phyloP scores from a whole-genome alignment of 139 green algal species.

The Tetradesmus obliquus region DNA sequence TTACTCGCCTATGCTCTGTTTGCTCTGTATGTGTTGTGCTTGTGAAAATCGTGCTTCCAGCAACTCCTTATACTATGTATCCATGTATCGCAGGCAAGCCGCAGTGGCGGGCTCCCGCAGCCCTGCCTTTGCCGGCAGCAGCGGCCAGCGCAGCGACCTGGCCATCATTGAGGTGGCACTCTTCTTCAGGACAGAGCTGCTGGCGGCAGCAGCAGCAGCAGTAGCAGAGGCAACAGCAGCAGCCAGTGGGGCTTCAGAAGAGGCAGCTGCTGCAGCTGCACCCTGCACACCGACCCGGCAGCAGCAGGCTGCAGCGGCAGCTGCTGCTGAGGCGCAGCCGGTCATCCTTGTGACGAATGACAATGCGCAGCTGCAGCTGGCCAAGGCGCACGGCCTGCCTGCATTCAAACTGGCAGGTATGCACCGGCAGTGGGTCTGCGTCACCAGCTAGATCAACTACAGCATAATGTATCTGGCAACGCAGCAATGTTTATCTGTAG shows the following conservation, averaged over 20 bases:
- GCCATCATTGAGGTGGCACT: conserved; percentile 82
- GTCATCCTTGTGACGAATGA: conserved; percentile 84
- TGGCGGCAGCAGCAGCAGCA: conserved; percentile 36
- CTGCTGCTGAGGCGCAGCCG: conserved; percentile 52
- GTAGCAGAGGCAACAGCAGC: conserved; percentile 2
- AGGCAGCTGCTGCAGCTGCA: not conserved
- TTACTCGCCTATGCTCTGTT: not conserved
- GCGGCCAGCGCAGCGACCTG: conserved; percentile 50
- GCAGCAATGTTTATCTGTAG: too few species aligned
- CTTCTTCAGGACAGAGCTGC: conserved; percentile 68
- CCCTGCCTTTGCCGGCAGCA: conserved; percentile 11
- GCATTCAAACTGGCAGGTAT: conserved; percentile 47
- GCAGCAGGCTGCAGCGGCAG: not conserved
- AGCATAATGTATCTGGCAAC: too few species aligned
- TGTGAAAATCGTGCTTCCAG: not conserved
- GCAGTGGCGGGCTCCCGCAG: conserved; percentile 43
- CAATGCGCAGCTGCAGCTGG: conserved; percentile 78
- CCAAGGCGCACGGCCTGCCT: conserved; percentile 77
- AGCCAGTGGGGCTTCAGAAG: not conserved
- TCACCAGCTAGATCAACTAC: too few species aligned
- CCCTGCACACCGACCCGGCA: not conserved
- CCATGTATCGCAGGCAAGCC: not conserved
- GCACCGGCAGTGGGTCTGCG: not conserved
- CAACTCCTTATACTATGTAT: not conserved
- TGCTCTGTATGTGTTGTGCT: not conserved